Conservation (phyloP, 768 basidiomycete species). For the Termitomyces sp. region DNA sequence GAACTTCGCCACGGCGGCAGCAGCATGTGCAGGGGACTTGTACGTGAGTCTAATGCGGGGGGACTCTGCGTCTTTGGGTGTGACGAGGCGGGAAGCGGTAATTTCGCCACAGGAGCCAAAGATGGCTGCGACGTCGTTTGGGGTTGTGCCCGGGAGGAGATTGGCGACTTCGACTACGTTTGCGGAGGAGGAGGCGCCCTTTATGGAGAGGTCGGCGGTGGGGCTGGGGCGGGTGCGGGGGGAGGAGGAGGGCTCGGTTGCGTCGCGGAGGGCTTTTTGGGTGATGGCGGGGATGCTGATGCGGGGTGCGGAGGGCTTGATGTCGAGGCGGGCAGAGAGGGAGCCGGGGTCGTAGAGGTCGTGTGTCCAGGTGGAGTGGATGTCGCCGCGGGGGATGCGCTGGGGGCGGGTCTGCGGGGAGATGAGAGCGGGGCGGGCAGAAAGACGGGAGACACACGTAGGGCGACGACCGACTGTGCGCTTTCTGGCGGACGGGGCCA, state of each 20-base stretch:
- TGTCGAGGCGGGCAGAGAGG: constrained; percentile 56
- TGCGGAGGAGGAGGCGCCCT: constrained; percentile 61
- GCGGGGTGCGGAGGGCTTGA: constrained; percentile 45
- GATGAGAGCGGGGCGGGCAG: constrained; percentile 11
- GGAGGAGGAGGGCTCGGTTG: constrained; percentile 30
- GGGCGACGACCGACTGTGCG: neutral
- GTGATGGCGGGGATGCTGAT: constrained; percentile 50
- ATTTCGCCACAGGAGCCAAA: constrained; percentile 79
- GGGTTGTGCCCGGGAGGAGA: constrained; percentile 72
- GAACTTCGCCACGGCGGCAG: constrained; percentile 70
- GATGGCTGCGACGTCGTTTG: constrained; percentile 83
- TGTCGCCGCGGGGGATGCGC: constrained; percentile 62
- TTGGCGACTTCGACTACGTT: constrained; percentile 78
- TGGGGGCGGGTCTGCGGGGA: constrained; percentile 44
- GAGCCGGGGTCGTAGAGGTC: constrained; percentile 66
- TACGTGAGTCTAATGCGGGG: constrained; percentile 72
- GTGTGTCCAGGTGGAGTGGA: constrained; percentile 69
- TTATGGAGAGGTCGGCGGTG: constrained; percentile 52
- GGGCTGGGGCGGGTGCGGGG: too few species aligned
- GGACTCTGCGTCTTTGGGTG: constrained; percentile 21
- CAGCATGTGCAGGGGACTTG: constrained; percentile 60
- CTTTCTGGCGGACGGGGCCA: constrained; percentile 49
- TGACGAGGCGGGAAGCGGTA: constrained; percentile 42
- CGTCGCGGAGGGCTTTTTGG: constrained; percentile 65
- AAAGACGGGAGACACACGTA: neutral